Evolutionary conservation across 345 rosid genomes (phyloP), one percentile per base, ranked within the genome.

Genomic region (Cardamine occulta): DNA sequence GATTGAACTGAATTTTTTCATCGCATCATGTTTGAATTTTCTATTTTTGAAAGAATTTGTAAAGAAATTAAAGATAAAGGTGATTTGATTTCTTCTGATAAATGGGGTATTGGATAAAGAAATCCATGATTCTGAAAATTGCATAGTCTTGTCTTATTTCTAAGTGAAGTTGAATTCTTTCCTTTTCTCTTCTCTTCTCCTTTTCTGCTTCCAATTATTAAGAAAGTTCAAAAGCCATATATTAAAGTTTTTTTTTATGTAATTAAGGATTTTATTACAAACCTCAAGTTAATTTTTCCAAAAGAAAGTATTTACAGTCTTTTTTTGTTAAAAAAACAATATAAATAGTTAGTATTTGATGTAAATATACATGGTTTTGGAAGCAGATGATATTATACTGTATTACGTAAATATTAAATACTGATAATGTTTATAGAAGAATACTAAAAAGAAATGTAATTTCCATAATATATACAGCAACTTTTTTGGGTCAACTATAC

Each of bases 71-170:
- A 44, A 21, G 57, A 63, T 13, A 53, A 62, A 62, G 17, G 13
- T 69, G 18, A 12, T 26, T 52, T 21, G 2, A 19, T 52, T 67
- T 8, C 24, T 53, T 69, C 29, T 69, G 49, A 69, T 49, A 51
- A 29, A 68, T 60, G 49, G 49, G 32, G 63, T 60, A 40, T 7
- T 42, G 48, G 63, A 61, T 76, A 69, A 62, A 76, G 58, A 69
- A 62, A 76, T 51, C 28, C 53, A 29, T 39, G 18, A 60, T 26
- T 67, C 4, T 76, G 73, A 64, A 61, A 68, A 76, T 68, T 31
- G 74, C 74, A 61, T 52, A 4, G 69, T 29, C 63, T 49, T 75
- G 69, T 75, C 74, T 74, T 49, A 17, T 58, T 47, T 47, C 49
- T 65, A 65, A 34, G 17, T 21, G 57, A 64, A 42, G 57, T 35